These are phyloP conservation scores for Vigna trinervia DNA, from an alignment of 306 rosid species.

Conservation along the genomic window DNA sequence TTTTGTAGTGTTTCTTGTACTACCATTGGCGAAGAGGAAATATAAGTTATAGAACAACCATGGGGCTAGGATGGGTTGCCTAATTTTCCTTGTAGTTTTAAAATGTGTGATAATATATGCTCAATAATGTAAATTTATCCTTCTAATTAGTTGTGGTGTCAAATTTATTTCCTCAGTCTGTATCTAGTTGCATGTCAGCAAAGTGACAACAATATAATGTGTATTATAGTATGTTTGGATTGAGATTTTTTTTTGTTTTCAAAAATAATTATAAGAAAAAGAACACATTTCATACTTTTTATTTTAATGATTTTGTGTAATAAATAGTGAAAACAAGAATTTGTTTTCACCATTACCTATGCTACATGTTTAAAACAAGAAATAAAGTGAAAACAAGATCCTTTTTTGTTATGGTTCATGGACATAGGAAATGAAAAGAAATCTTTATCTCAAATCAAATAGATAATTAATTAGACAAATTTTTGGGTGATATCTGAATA, in stretches of 20 bases:
- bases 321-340: background rate
- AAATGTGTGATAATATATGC: constrained; percentile 8
- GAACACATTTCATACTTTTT: background rate
- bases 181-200: background rate
- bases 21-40: background rate
- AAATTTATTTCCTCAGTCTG: background rate
- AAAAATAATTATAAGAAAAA: background rate
- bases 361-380: background rate
- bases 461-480: no score
- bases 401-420: no score
- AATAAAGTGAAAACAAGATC: no score
- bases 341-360: background rate
- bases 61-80: background rate
- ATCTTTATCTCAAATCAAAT: no score
- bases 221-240: background rate
- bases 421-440: no score
- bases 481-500: no score
- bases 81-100: background rate
- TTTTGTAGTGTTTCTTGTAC: background rate
- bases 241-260: background rate
- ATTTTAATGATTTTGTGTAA: background rate
- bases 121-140: background rate
- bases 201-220: background rate
- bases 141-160: background rate
- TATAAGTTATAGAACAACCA: background rate